phyloP scores from a whole-genome alignment of 495 filamentous ascomycete species.

The Xylaria intraflava region DNA sequence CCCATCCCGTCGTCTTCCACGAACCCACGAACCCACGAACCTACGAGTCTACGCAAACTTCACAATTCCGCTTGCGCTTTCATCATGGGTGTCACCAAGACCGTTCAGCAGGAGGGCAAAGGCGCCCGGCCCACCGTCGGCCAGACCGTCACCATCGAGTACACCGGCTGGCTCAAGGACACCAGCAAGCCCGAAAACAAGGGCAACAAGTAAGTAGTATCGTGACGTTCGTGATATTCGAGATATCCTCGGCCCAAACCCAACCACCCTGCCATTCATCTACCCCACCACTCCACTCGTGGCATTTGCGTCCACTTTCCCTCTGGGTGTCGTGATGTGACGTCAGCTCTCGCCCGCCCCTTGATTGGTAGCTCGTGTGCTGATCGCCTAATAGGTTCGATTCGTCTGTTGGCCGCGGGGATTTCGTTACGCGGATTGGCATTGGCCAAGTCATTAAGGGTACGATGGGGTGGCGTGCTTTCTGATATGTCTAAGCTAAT shows the following conservation, averaged over 20 bases:
- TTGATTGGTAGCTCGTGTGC: not conserved
- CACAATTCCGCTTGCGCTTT: not conserved
- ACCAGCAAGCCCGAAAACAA: conserved; percentile 42
- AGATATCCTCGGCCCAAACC: not conserved
- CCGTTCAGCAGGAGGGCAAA: conserved; percentile 33
- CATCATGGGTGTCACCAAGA: conserved; percentile 49
- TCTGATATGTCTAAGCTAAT: conserved; percentile 9
- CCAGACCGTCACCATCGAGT: conserved; percentile 70
- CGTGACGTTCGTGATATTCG: not conserved
- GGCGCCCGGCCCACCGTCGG: conserved; percentile 51
- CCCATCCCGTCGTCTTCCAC: not conserved
- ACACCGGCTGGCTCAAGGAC: conserved; percentile 77
- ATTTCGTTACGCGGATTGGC: conserved; percentile 64
- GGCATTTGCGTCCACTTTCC: not conserved
- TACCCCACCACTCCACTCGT: not conserved
- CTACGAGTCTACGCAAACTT: not conserved
- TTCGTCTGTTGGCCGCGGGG: conserved; percentile 58
- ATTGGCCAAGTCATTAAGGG: conserved; percentile 73
- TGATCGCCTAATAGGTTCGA: conserved; percentile 59
- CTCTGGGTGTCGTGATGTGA: not conserved
- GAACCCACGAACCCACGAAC: not conserved
- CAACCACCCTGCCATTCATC: not conserved
- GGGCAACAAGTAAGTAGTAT: conserved; percentile 38
- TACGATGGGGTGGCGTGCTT: conserved; percentile 27
- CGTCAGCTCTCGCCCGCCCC: not conserved